Evolutionary conservation across 495 filamentous ascomycete species (phyloP).

Genomic region (Penicillium robsamsonii): DNA sequence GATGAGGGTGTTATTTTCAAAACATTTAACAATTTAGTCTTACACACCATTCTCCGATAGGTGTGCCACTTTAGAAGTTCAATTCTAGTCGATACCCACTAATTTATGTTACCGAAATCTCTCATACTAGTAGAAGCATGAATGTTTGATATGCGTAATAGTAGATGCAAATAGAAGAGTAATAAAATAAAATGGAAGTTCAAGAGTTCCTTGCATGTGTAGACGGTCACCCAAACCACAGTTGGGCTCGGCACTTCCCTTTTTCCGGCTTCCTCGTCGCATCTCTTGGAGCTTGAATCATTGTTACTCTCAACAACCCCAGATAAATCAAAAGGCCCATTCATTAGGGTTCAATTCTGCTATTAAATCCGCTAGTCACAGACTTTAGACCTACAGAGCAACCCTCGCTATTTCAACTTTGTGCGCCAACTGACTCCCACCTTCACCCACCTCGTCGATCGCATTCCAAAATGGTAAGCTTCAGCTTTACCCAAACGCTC

Average conservation of each 20-base stretch:
- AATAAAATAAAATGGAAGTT: background rate
- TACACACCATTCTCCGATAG: background rate
- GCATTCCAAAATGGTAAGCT: slow-evolving; percentile 28
- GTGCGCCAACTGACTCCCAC: slow-evolving; percentile 14
- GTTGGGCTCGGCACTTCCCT: slow-evolving; percentile 29
- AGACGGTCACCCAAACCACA: background rate
- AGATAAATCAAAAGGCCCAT: slow-evolving; percentile 12
- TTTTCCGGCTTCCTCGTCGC: slow-evolving; percentile 36
- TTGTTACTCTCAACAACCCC: slow-evolving; percentile 19
- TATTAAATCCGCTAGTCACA: background rate
- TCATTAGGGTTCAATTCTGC: background rate
- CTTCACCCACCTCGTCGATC: slow-evolving; percentile 21
- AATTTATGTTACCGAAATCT: background rate
- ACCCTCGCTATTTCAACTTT: slow-evolving; percentile 8
- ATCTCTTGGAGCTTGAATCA: slow-evolving; percentile 32
- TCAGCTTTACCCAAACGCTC: background rate
- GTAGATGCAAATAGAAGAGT: background rate
- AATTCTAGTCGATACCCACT: background rate
- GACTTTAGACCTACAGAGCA: slow-evolving; percentile 1
- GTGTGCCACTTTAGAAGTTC: background rate
- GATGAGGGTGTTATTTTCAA: background rate
- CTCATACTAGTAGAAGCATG: background rate
- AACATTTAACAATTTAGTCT: background rate
- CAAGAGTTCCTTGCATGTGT: background rate
- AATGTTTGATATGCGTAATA: background rate